Evolutionary conservation across 176 grass and related monocot genomes (phyloP), one percentile per base, ranked within the genome.

Genomic region (Aegilops longissima): DNA sequence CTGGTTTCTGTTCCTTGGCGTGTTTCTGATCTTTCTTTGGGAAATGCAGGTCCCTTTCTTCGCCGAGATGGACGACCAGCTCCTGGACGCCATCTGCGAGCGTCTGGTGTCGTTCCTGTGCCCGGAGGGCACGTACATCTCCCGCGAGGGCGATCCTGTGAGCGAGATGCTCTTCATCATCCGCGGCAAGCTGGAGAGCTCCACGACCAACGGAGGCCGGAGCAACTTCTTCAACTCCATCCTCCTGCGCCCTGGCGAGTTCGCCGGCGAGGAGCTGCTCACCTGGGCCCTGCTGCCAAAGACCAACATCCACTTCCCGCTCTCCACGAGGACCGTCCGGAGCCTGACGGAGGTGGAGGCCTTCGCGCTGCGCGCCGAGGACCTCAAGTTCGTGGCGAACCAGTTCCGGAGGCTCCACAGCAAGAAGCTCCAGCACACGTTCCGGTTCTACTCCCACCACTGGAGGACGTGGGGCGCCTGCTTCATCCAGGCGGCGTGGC

Each of bases 401-500:
- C 96, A 98, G 73, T 98, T 98, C 54, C 87, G 96, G 47, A 80
- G 96, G 27, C 87, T 98, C 11, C 96, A 98, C 84, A 98, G 96
- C 91, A 98, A 88, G 88, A 98, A 98, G 49, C 91, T 98, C 25
- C 93, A 98, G 79, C 96, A 98, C 78, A 98, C 96, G 3, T 98
- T 98, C 87, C 86, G 95, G 86, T 95, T 93, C 63, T 93, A 95
- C 81, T 98, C 95, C 9, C 93, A 98, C 77, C 93, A 94, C 25
- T 98, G 93, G 95, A 89, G 86, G 74, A 80, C 90, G 24, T 98
- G 95, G 95, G 95, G 83, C 18, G 92, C 96, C 69, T 93, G 96
- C 90, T 98, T 94, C 79, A 94, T 98, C 79, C 93, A 98, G 86
- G 93, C 96, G 1, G 93, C 93, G 1, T 98, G 96, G 96, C 87